Conservation (phyloP, 2,329 filamentous ascomycete species). For the Waltergamsia citrina region DNA sequence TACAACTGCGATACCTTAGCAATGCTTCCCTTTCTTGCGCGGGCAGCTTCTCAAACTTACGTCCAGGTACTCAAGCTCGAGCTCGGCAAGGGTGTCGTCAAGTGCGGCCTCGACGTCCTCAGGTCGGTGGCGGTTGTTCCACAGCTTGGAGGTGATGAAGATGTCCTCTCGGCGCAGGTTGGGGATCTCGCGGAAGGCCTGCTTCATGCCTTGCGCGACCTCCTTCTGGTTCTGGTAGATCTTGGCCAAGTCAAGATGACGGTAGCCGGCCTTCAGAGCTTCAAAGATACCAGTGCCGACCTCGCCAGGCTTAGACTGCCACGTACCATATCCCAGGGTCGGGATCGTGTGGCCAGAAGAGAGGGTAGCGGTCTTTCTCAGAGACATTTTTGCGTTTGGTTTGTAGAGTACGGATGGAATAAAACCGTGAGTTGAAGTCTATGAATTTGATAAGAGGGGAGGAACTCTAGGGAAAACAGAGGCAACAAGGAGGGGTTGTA, state of each 20-base stretch:
- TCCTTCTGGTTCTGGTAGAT: constrained; percentile 57
- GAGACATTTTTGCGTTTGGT: constrained; percentile 36
- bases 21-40: neutral
- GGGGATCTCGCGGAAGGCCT: constrained; percentile 32
- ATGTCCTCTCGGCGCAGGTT: constrained; percentile 45
- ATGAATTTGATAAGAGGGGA: neutral
- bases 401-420: neutral
- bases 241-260: constrained; percentile 46
- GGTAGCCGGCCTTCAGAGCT: constrained; percentile 54
- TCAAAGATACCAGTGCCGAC: constrained; percentile 55
- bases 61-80: constrained; percentile 49
- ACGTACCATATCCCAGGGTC: constrained; percentile 51
- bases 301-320: constrained; percentile 57
- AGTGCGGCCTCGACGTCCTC: constrained; percentile 47
- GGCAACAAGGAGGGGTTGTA: neutral
- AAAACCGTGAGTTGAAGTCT: too few species aligned
- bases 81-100: constrained; percentile 43
- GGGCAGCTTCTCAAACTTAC: constrained; percentile 14
- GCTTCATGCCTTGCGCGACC: constrained; percentile 45
- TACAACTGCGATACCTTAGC: constrained; percentile 30
- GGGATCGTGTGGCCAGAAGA: constrained; percentile 59
- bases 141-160: constrained; percentile 60
- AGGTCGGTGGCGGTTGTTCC: constrained; percentile 51
- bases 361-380: constrained; percentile 45
- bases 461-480: neutral